A percentile compares a stretch with the other conserved stretches of the same genome.
These are phyloP conservation scores for Termitomyces sp. DNA, from an alignment of 768 basidiomycete genomes.

Conservation along the genomic window DNA sequence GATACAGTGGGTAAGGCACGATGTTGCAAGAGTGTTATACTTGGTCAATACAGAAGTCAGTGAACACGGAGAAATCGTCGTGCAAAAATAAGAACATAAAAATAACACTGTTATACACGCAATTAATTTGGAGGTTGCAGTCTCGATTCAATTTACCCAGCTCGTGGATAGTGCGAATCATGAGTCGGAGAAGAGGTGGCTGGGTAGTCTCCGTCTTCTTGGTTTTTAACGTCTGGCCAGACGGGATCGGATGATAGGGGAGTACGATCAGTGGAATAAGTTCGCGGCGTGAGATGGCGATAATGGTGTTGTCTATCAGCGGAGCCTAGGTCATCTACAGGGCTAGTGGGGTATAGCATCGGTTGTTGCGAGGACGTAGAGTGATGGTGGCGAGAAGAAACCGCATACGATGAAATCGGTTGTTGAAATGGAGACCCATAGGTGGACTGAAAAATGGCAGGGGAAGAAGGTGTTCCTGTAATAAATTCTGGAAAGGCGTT, in stretches of 20 bases:
- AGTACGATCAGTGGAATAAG: constrained; percentile 12
- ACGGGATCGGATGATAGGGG: constrained; percentile 7
- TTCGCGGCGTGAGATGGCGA: constrained; percentile 30
- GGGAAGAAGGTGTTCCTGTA: constrained; percentile 24
- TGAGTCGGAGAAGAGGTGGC: constrained; percentile 18
- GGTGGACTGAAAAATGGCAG: constrained; percentile 22
- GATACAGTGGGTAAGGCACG: constrained; percentile 13
- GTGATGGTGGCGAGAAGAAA: constrained; percentile 31
- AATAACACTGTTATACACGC: neutral
- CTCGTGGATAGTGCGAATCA: constrained; percentile 22
- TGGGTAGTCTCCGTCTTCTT: constrained; percentile 23
- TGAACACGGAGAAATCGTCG: neutral
- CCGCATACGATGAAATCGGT: constrained; percentile 27
- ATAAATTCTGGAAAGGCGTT: constrained; percentile 47
- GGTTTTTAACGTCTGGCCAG: constrained; percentile 25
- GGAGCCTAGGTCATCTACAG: constrained; percentile 27
- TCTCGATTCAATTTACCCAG: constrained; percentile 4
- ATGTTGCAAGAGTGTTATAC: neutral
- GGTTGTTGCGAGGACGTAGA: constrained; percentile 31
- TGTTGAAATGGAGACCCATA: constrained; percentile 27
- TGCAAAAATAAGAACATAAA: neutral
- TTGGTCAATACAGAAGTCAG: constrained; percentile 1
- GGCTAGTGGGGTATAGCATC: constrained; percentile 29
- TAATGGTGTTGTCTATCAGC: constrained; percentile 30
- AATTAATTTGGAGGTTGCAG: neutral